A percentile compares a stretch with the other conserved stretches of the same genome.
Conservation (phyloP, 2,329 filamentous ascomycete species). For the Aspergillus hortae region DNA sequence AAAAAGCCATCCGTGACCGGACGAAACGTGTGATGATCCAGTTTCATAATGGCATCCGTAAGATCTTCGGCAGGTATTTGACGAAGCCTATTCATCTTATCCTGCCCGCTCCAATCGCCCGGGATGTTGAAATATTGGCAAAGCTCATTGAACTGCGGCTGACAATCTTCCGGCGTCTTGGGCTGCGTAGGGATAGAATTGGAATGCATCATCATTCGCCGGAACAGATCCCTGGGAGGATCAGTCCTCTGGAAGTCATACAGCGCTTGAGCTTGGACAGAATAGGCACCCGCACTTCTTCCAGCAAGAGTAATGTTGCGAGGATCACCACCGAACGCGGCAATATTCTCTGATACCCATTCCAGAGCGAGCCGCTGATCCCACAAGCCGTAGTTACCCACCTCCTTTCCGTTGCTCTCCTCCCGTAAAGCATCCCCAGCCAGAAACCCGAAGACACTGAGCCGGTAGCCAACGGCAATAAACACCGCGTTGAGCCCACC, state of each 20-base stretch:
- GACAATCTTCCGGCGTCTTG: constrained; percentile 34
- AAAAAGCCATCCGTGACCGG: constrained; percentile 44
- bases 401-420: constrained; percentile 7
- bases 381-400: constrained; percentile 1
- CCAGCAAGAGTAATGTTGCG: constrained; percentile 46
- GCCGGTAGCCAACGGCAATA: constrained; percentile 38
- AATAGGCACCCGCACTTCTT: constrained; percentile 45
- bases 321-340: constrained; percentile 2
- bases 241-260: constrained; percentile 33
- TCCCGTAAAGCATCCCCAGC: background rate
- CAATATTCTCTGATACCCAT: constrained; percentile 2
- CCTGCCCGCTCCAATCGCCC: constrained; percentile 10
- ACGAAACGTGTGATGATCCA: constrained; percentile 47
- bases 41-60: constrained; percentile 30
- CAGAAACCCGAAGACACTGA: background rate
- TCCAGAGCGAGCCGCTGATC: constrained; percentile 1
- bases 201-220: constrained; percentile 43
- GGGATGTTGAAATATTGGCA: constrained; percentile 34
- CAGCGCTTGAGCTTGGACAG: constrained; percentile 31
- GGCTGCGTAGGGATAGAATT: constrained; percentile 47
- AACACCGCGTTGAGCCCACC: constrained; percentile 38
- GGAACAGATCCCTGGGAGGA: constrained; percentile 31
- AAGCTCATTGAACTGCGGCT: constrained; percentile 44
- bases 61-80: constrained; percentile 30
- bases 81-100: constrained; percentile 35